Conservation (phyloP, 2,329 filamentous ascomycete species). For the Akanthomyces lecanii region DNA sequence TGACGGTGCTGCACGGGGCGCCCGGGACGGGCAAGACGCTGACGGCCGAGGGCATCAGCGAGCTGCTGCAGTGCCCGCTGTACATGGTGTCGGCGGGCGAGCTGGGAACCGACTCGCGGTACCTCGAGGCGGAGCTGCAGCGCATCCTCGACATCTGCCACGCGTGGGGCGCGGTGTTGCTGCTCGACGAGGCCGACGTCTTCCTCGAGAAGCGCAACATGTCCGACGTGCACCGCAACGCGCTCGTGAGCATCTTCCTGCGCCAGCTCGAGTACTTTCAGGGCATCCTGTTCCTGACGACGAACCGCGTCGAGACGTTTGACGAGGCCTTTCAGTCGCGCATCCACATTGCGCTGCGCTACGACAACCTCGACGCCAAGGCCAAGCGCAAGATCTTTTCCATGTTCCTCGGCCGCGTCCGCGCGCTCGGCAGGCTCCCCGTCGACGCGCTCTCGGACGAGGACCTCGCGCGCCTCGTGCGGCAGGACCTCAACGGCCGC, state of each 20-base stretch:
- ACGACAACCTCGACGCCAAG: constrained; percentile 67
- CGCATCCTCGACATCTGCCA: constrained; percentile 84
- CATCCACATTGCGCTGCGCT: constrained; percentile 80
- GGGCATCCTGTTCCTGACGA: constrained; percentile 84
- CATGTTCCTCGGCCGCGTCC: constrained; percentile 74
- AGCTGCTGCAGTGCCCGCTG: constrained; percentile 73
- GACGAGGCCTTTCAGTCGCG: constrained; percentile 87
- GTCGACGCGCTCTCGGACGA: constrained; percentile 60
- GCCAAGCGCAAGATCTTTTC: constrained; percentile 79
- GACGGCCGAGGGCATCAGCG: constrained; percentile 81
- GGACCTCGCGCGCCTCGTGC: constrained; percentile 63
- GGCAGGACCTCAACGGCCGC: constrained; percentile 58
- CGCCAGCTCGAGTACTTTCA: constrained; percentile 87
- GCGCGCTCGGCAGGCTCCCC: constrained; percentile 57
- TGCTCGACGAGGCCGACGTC: constrained; percentile 82
- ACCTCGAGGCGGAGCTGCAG: constrained; percentile 71
- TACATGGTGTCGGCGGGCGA: constrained; percentile 83
- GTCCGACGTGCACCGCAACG: constrained; percentile 80
- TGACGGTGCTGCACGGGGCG: constrained; percentile 75
- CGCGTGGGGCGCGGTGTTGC: constrained; percentile 77
- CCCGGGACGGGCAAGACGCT: constrained; percentile 87
- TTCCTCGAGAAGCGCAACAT: constrained; percentile 80
- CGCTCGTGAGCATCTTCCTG: constrained; percentile 81
- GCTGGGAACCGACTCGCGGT: constrained; percentile 70
- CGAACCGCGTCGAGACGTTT: constrained; percentile 82